Evolutionary conservation across 495 filamentous ascomycete genomes (phyloP).

Genomic region (Talaromyces thailandensis): DNA sequence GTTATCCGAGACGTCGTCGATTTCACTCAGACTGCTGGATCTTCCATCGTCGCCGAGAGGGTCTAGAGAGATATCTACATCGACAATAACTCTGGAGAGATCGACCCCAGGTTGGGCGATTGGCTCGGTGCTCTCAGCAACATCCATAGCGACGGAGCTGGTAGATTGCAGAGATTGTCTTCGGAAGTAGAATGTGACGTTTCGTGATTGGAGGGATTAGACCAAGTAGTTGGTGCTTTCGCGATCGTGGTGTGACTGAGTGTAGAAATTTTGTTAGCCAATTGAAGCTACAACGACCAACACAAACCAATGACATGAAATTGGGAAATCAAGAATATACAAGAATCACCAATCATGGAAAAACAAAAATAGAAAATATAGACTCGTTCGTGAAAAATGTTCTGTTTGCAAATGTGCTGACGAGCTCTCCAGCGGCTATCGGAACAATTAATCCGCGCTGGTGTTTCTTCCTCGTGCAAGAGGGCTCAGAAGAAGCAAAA

Average conservation of each 20-base stretch:
- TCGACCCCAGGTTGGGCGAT: conserved; percentile 25
- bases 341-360: neutral
- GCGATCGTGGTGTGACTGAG: neutral
- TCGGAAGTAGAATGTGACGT: neutral
- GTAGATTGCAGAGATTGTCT: neutral
- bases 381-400: neutral
- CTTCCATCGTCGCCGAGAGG: conserved; percentile 35
- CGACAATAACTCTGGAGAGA: conserved; percentile 26
- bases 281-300: neutral
- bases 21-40: conserved; percentile 82
- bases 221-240: neutral
- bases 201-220: neutral
- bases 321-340: neutral
- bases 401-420: neutral
- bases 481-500: neutral
- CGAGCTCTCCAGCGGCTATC: neutral
- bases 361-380: neutral
- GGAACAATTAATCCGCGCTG: neutral
- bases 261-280: neutral
- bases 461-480: neutral
- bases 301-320: neutral
- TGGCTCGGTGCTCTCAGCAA: conserved; percentile 31
- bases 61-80: conserved; percentile 26
- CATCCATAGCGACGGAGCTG: conserved; percentile 29
- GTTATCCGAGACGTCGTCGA: conserved; percentile 68